Evolutionary conservation across 2,329 filamentous ascomycete genomes (phyloP), one percentile per base, ranked within the genome.

Genomic region (Pseudogymnoascus sp.): DNA sequence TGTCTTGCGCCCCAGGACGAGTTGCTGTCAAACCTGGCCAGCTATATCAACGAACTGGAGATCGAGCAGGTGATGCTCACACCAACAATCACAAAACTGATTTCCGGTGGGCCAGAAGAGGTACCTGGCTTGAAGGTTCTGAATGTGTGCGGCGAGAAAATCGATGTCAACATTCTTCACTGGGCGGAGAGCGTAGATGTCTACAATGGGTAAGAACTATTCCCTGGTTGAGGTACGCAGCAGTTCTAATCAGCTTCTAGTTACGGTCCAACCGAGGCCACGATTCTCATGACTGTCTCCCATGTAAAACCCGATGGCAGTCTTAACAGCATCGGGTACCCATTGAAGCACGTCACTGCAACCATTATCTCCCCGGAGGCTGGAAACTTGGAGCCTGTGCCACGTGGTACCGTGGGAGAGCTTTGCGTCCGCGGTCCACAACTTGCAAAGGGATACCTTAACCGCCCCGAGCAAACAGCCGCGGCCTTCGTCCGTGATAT

Each of bases 291-390:
- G 29, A 60, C 60, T 13, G 58, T 62, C 11, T 39, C 29, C 8
- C 50, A 62, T 33, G 21, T 62, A 26, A 37, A 59, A 21, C 29
- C 60, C 1, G 29, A 57, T 11, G 60, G 44, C 10, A 59, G 60
- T 8, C 47, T 35, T 31, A 54, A 54, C 29, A 54, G 47, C 8
- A 54, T 54, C 8, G 47, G 47, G 17, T 54, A 54, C 26, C 47
- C 47, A 33, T 54, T 54, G 9, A 54, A 33, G 65, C 69, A 74
- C 21, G 68, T 75, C 47, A 63, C 74, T 59, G 75, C 76, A 67
- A 73, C 69, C 0, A 77, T 75, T 62, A 75, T 75, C 0, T 75
- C 75, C 1, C 29, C 44, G 1, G 54, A 61, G n/a, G 26, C 44
- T 39, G 39, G 47, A 7, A 33, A 54, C 29, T 54, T 54, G 17